phyloP scores from a whole-genome alignment of 768 basidiomycete genomes.

The Pleurotus ostreatus region DNA sequence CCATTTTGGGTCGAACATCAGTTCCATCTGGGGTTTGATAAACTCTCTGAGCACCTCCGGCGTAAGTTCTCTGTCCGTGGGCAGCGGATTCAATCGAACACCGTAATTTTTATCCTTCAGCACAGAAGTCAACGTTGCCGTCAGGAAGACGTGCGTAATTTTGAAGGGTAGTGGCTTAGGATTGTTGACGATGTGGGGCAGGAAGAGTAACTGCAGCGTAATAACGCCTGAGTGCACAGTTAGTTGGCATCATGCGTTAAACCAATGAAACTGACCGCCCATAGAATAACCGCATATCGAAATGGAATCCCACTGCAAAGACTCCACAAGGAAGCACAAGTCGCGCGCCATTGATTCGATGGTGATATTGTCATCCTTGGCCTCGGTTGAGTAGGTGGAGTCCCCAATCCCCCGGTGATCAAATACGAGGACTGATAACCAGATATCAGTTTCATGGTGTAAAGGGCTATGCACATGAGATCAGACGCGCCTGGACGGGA shows the following conservation, averaged over 20 bases:
- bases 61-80: slow-evolving; percentile 16
- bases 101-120: slow-evolving; percentile 5
- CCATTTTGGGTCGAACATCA: slow-evolving; percentile 4
- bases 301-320: slow-evolving; percentile 37
- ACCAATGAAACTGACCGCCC: slow-evolving; percentile 33
- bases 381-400: slow-evolving; percentile 26
- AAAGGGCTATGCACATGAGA: neutral
- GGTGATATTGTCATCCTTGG: slow-evolving; percentile 32
- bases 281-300: slow-evolving; percentile 47
- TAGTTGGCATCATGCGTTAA: neutral
- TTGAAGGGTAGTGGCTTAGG: slow-evolving; percentile 34
- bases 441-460: neutral
- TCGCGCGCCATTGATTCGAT: slow-evolving; percentile 44
- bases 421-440: slow-evolving; percentile 36
- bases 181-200: slow-evolving; percentile 31
- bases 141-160: slow-evolving; percentile 36
- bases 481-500: slow-evolving; percentile 33
- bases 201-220: slow-evolving; percentile 38
- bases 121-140: slow-evolving; percentile 24
- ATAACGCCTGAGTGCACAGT: slow-evolving; percentile 28
- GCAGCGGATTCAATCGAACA: slow-evolving; percentile 4
- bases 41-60: slow-evolving; percentile 26
- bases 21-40: slow-evolving; percentile 22
- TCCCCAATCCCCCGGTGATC: slow-evolving; percentile 48
- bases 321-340: slow-evolving; percentile 32